phyloP scores from a whole-genome alignment of 2,329 filamentous ascomycete genomes.

The Pyricularia sp. region DNA sequence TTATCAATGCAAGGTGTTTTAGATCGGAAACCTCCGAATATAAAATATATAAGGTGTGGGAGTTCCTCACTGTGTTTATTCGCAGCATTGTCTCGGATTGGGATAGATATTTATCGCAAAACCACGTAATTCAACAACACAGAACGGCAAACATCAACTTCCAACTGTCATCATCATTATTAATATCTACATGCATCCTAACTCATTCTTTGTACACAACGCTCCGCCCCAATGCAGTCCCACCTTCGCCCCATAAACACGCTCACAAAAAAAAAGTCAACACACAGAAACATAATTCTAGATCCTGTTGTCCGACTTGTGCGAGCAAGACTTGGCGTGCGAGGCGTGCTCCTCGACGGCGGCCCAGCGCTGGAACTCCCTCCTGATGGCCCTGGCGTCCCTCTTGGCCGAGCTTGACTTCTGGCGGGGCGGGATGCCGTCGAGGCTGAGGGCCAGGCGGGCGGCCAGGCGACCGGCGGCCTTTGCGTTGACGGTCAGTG shows the following conservation, averaged over 20 bases:
- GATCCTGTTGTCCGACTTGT: background rate
- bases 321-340: background rate
- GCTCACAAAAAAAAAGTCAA: background rate
- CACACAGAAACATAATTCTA: background rate
- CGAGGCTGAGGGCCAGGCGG: conserved; percentile 31
- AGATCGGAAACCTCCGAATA: too few relatives aligned
- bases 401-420: background rate
- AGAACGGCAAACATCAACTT: background rate
- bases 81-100: too few relatives aligned
- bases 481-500: conserved; percentile 41
- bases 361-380: conserved; percentile 1
- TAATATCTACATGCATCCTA: background rate
- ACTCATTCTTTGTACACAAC: background rate
- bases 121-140: background rate
- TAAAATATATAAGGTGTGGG: too few relatives aligned
- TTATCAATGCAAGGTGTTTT: too few relatives aligned
- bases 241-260: background rate
- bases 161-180: background rate
- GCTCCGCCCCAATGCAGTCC: background rate
- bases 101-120: too few relatives aligned
- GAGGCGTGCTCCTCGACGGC: background rate
- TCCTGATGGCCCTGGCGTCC: background rate
- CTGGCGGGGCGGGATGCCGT: conserved; percentile 16
- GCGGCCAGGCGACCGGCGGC: conserved; percentile 40
- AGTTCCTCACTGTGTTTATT: too few relatives aligned